Evolutionary conservation across 208 protist genomes (phyloP).

Genomic region (Trypanosoma cruzi): DNA sequence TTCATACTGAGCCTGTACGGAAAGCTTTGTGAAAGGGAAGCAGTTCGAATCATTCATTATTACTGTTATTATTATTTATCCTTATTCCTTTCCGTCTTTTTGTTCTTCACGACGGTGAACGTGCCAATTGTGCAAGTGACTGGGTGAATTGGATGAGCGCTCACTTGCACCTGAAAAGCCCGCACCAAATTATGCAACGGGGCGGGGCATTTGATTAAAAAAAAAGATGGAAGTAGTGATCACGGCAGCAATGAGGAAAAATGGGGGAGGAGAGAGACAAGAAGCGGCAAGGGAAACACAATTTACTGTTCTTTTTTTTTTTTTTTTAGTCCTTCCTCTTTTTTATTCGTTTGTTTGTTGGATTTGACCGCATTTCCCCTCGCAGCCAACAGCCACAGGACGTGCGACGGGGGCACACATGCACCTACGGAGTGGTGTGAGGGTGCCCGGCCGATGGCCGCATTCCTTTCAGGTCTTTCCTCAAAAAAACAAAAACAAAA

Average conservation of each 20-base stretch:
- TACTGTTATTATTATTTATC: neutral
- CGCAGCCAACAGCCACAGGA: neutral
- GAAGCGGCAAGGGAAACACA: neutral
- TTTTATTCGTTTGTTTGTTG: neutral
- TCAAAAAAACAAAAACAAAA: conserved; percentile 8
- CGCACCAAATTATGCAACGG: neutral
- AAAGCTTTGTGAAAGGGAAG: conserved; percentile 35
- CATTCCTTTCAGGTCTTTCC: no score
- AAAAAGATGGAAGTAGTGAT: neutral
- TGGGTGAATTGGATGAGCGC: neutral
- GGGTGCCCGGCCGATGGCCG: no score
- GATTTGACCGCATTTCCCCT: neutral
- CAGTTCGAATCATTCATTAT: neutral
- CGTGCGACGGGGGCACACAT: neutral
- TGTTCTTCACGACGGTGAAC: no score
- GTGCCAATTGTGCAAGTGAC: no score
- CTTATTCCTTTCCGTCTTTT: neutral
- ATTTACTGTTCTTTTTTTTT: conserved; percentile 4
- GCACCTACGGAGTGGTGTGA: neutral
- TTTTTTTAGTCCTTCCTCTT: no score
- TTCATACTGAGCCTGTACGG: conserved; percentile 40
- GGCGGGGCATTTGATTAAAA: neutral
- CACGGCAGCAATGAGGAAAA: neutral
- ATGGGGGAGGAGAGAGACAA: neutral
- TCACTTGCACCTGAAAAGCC: neutral